phyloP scores from a whole-genome alignment of 805 yeast genomes.

The Hanseniaspora hatyaiensis region DNA sequence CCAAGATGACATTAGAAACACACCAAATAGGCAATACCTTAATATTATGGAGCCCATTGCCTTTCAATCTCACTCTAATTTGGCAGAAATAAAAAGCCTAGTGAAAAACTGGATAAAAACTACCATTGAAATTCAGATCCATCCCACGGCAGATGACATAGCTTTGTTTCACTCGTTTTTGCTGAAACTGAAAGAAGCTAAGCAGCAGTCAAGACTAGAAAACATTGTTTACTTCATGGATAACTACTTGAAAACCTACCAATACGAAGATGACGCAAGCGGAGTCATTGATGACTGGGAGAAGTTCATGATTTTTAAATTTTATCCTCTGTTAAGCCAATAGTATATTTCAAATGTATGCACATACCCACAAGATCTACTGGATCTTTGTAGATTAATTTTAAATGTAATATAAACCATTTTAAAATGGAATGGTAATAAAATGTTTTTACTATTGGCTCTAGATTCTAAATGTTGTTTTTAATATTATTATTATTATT shows the following conservation, averaged over 20 bases:
- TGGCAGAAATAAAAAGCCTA: conserved; percentile 30
- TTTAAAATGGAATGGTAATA: no score
- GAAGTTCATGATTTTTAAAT: conserved; percentile 20
- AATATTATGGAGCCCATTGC: conserved; percentile 25
- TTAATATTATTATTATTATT: no score
- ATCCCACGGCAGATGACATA: conserved; percentile 34
- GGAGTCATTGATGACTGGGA: conserved; percentile 28
- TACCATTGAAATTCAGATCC: conserved; percentile 25
- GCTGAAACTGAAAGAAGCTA: conserved; percentile 19
- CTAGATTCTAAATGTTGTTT: no score
- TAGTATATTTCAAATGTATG: no score
- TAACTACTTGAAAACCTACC: conserved; percentile 10
- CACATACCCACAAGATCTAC: no score
- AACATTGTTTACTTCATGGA: background rate
- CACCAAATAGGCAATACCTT: background rate
- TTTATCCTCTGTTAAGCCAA: conserved; percentile 25
- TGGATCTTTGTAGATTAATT: no score
- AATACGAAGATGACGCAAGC: conserved; percentile 1
- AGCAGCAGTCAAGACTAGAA: conserved; percentile 3
- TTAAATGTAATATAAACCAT: no score
- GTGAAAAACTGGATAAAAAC: conserved; percentile 32
- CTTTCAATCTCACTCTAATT: conserved; percentile 29
- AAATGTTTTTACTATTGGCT: no score
- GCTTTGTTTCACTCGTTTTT: conserved; percentile 31
- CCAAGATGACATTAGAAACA: background rate